These are phyloP conservation scores for Termitomyces sp. DNA, from an alignment of 768 basidiomycete genomes.

Conservation along the genomic window DNA sequence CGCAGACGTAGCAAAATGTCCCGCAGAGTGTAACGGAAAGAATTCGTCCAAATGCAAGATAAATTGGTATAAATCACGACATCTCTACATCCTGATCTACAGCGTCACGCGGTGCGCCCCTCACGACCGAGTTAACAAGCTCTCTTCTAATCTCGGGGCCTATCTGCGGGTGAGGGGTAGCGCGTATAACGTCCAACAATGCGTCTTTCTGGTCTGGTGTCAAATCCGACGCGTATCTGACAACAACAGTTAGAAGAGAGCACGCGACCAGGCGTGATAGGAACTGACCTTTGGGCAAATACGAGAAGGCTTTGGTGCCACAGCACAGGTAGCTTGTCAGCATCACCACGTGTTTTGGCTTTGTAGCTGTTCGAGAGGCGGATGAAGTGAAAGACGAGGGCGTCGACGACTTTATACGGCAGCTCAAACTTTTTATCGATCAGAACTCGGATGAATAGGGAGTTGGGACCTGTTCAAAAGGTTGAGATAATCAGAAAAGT, in stretches of 20 bases:
- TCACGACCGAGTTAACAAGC: conserved; percentile 78
- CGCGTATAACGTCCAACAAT: conserved; percentile 87
- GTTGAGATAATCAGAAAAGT: conserved; percentile 11
- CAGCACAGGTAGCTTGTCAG: conserved; percentile 87
- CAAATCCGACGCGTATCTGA: conserved; percentile 88
- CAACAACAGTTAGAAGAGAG: background rate
- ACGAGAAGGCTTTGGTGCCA: conserved; percentile 98
- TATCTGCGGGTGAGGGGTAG: conserved; percentile 84
- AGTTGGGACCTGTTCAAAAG: conserved; percentile 67
- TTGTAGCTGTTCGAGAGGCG: conserved; percentile 91
- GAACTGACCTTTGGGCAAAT: conserved; percentile 80
- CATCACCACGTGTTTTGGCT: conserved; percentile 62
- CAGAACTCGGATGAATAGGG: conserved; percentile 93
- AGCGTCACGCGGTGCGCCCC: conserved; percentile 74
- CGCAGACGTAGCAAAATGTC: background rate
- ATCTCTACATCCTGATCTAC: conserved; percentile 66
- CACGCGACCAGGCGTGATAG: background rate
- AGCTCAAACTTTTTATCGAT: conserved; percentile 98
- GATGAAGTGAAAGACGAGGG: conserved; percentile 97
- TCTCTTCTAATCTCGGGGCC: conserved; percentile 88
- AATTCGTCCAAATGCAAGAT: background rate
- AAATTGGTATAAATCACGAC: conserved; percentile 33
- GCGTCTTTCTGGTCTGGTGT: conserved; percentile 98
- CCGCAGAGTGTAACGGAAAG: background rate
- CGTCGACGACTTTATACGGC: conserved; percentile 97